phyloP scores from a whole-genome alignment of 352 stramenopile species.

The Globisporangium sylvaticum region DNA sequence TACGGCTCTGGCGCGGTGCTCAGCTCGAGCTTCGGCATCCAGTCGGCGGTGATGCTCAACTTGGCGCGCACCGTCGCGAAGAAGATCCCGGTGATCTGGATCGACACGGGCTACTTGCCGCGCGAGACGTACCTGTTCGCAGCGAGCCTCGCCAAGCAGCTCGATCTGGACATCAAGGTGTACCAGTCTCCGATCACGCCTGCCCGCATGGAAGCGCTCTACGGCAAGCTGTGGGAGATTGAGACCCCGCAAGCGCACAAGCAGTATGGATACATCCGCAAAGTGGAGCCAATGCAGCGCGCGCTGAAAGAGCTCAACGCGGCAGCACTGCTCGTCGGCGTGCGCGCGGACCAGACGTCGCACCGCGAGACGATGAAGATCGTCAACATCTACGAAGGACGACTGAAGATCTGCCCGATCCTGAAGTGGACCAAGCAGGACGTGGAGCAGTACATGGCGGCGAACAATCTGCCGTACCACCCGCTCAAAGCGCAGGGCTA shows the following conservation, averaged over 20 bases:
- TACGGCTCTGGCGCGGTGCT: constrained; percentile 66
- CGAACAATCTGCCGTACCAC: constrained; percentile 69
- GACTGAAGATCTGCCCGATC: constrained; percentile 86
- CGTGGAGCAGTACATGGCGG: constrained; percentile 72
- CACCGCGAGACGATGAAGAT: constrained; percentile 66
- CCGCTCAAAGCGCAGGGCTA: constrained; percentile 83
- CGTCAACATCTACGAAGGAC: constrained; percentile 77
- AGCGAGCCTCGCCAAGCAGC: constrained; percentile 48
- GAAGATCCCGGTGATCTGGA: constrained; percentile 70
- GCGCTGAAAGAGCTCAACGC: constrained; percentile 55
- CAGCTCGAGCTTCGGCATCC: constrained; percentile 86
- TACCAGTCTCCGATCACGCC: constrained; percentile 75
- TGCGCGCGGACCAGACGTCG: constrained; percentile 75
- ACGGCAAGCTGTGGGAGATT: constrained; percentile 79
- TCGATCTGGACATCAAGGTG: constrained; percentile 69
- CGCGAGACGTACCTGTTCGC: constrained; percentile 85
- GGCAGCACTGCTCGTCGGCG: constrained; percentile 65
- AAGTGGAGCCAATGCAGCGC: constrained; percentile 85
- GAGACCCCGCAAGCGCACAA: constrained; percentile 67
- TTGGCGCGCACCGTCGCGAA: constrained; percentile 48
- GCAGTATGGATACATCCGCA: constrained; percentile 79
- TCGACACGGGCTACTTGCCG: constrained; percentile 84
- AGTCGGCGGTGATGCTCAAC: constrained; percentile 83
- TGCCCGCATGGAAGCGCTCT: constrained; percentile 81
- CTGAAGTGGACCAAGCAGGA: constrained; percentile 75